phyloP scores from a whole-genome alignment of 176 grass and related monocot species.

The Elymus sibiricus region DNA sequence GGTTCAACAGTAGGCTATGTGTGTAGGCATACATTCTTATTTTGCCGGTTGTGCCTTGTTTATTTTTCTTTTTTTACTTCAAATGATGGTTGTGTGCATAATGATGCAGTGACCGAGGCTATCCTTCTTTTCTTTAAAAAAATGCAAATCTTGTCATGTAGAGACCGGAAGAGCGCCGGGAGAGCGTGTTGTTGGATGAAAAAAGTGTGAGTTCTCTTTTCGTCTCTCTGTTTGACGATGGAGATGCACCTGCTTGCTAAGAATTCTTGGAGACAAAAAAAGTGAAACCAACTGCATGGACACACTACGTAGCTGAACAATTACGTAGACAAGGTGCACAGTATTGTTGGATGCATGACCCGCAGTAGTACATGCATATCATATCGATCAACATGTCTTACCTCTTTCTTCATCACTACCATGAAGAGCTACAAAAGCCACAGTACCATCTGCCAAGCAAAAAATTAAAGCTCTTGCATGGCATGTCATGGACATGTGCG shows the following conservation, averaged over 20 bases:
- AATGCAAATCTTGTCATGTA: neutral
- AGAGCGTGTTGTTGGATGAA: neutral
- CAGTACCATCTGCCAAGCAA: neutral
- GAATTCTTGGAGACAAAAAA: neutral
- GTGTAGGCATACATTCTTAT: no score
- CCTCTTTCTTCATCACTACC: neutral
- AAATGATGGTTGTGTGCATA: no score
- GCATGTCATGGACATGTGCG: neutral
- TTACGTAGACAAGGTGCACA: no score
- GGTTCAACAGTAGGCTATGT: no score
- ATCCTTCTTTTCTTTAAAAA: no score
- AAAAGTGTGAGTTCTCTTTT: neutral
- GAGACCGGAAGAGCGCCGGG: neutral
- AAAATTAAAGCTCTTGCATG: neutral
- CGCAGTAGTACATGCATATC: neutral
- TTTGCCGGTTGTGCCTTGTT: no score
- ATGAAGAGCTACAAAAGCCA: slow-evolving; percentile 10
- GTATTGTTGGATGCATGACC: no score
- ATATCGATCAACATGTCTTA: neutral
- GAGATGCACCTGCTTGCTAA: neutral
- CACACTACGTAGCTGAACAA: neutral
- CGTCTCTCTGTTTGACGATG: neutral
- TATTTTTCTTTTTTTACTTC: no score
- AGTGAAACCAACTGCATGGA: neutral
- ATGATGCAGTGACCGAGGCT: no score